These are phyloP conservation scores for Chenopodium quinoa DNA, from an alignment of 148 eudicot species.

Conservation along the genomic window DNA sequence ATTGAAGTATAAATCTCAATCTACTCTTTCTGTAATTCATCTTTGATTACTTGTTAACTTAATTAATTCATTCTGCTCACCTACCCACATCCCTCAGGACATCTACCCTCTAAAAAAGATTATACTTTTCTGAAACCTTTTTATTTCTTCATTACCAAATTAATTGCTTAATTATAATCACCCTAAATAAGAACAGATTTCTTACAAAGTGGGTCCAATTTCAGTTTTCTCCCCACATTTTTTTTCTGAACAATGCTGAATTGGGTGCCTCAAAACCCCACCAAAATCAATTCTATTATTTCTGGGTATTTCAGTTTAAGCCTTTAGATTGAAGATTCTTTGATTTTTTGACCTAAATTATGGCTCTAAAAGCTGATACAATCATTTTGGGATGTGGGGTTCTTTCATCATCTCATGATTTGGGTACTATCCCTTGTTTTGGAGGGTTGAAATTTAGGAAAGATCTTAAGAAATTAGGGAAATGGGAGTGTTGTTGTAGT, in stretches of 20 bases:
- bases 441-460: slow-evolving; percentile 27
- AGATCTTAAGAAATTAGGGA: slow-evolving; percentile 29
- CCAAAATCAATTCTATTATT: slow-evolving; percentile 17
- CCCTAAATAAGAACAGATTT: background rate
- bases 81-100: slow-evolving; percentile 17
- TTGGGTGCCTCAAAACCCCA: slow-evolving; percentile 29
- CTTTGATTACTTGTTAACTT: slow-evolving; percentile 14
- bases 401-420: slow-evolving; percentile 32
- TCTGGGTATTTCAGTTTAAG: slow-evolving; percentile 20
- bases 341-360: slow-evolving; percentile 17
- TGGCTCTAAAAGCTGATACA: slow-evolving; percentile 43
- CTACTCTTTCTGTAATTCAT: background rate
- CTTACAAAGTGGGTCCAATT: slow-evolving; percentile 16
- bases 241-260: slow-evolving; percentile 31
- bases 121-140: background rate
- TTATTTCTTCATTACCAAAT: background rate
- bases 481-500: slow-evolving; percentile 35
- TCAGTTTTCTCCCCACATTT: slow-evolving; percentile 7
- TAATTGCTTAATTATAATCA: background rate
- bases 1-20: background rate
- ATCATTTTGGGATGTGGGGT: slow-evolving; percentile 35
- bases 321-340: slow-evolving; percentile 10
- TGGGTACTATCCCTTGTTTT: slow-evolving; percentile 27
- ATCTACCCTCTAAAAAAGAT: slow-evolving; percentile 8
- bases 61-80: slow-evolving; percentile 24